A percentile compares a stretch with the other conserved stretches of the same genome.
phyloP scores from a whole-genome alignment of 306 rosid genomes.

The Vigna trinervia region DNA sequence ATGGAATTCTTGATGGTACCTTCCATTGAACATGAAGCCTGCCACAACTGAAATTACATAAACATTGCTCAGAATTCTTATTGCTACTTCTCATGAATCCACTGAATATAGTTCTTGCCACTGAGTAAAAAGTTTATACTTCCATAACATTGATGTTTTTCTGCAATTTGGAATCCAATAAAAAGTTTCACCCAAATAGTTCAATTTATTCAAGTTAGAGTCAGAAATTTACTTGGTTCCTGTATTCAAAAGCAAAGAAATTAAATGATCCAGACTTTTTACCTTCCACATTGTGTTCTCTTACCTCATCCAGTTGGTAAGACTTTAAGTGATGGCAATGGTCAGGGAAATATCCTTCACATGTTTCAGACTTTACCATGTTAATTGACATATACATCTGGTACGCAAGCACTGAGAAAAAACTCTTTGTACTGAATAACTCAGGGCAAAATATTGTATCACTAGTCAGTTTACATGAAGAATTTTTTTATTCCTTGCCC shows the following conservation, averaged over 20 bases:
- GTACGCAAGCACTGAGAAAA: slow-evolving; percentile 28
- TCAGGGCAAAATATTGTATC: background rate
- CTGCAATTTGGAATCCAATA: slow-evolving; percentile 36
- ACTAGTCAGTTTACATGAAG: slow-evolving; percentile 3
- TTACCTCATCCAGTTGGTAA: slow-evolving; percentile 25
- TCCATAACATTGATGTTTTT: slow-evolving; percentile 16
- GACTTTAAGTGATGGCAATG: slow-evolving; percentile 26
- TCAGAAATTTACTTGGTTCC: slow-evolving; percentile 16
- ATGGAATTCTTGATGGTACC: slow-evolving; percentile 1
- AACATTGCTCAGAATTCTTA: slow-evolving; percentile 6
- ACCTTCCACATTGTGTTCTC: slow-evolving; percentile 22
- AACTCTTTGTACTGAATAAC: background rate
- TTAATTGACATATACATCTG: slow-evolving; percentile 19
- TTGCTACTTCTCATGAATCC: background rate
- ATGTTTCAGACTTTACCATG: background rate
- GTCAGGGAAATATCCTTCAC: background rate
- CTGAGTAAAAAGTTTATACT: slow-evolving; percentile 2
- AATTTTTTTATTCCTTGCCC: slow-evolving; percentile 8
- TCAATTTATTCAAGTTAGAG: background rate
- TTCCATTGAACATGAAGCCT: background rate
- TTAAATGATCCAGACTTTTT: background rate
- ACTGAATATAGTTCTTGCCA: background rate
- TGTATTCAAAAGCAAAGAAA: background rate
- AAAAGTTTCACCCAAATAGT: slow-evolving; percentile 17
- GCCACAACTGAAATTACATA: slow-evolving; percentile 10